Evolutionary conservation across 2,329 filamentous ascomycete species (phyloP), one percentile per base, ranked within the genome.

Genomic region (Pseudocercospora fijiensis): DNA sequence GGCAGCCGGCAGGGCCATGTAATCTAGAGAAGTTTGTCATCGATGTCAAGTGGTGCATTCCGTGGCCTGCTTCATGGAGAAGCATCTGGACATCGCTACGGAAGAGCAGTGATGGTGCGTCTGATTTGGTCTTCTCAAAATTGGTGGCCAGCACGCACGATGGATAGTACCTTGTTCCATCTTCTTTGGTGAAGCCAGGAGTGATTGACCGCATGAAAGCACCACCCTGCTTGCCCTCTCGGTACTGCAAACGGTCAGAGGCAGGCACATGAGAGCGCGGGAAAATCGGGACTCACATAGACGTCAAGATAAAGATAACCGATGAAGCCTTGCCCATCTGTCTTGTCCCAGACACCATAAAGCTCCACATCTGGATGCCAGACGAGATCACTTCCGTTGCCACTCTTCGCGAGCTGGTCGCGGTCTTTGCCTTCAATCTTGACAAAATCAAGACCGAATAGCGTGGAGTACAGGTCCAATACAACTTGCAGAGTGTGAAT

Each of bases 371-470:
- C 66, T 11, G 55, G 30, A 10, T 62, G 41, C 64, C 64, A 68
- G 2, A 58, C 37, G 4, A 68, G 57, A n/a, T 68, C 61, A 3
- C 53, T 49, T 8, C 56, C 66, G 4, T 68, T 68, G 7, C 66
- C 64, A 41, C 51, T 68, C 2, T 62, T 52, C 65, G 85, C 88
- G 41, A 83, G 71, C 65, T 82, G 80, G 53, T 84, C 82, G 37
- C 87, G 82, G 67, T 90, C 89, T 63, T 88, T 85, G 2, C 84
- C 81, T 55, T 82, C 83, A n/a, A 68, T 62, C 24, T 45, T 60
- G 18, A 62, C 51, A 24, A 66, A 68, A 5, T 62, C 51, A 7
- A 68, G 27, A 10, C 57, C 53, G 24, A 57, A 68, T 2, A 68
- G 51, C 24, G 60, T 45, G 6, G 56, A 43, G 41, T 68, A 68